These are phyloP conservation scores for Apiotrichum domesticum DNA, from an alignment of 1,284 basidiomycete genomes.

Conservation along the genomic window DNA sequence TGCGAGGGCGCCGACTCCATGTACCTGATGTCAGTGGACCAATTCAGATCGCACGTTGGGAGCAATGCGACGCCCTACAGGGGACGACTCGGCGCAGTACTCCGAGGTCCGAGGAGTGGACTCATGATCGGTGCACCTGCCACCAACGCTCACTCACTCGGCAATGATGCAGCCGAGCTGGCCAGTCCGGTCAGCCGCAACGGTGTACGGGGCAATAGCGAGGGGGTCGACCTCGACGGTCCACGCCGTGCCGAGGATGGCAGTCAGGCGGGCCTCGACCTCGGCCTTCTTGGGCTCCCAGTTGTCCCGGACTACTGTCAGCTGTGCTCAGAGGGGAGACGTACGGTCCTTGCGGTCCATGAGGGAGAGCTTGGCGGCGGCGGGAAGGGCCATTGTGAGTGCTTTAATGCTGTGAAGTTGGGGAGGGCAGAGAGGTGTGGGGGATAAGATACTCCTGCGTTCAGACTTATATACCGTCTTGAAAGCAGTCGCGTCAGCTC, in stretches of 20 bases:
- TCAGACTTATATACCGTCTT: too few relatives aligned
- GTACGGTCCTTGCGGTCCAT: conserved; percentile 7
- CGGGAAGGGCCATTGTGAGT: neutral
- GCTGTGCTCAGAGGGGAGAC: neutral
- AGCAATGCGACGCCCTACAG: too few relatives aligned
- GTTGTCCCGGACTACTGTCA: conserved; percentile 1
- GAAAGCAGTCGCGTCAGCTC: too few relatives aligned
- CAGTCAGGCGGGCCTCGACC: neutral
- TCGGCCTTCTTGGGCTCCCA: neutral
- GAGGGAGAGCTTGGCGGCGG: conserved; percentile 8
- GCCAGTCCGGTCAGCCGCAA: neutral
- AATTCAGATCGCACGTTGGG: too few relatives aligned
- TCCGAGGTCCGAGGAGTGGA: too few relatives aligned
- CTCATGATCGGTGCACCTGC: neutral
- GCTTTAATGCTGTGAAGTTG: too few relatives aligned
- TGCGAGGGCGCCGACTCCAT: neutral
- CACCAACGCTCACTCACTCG: neutral
- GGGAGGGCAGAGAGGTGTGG: too few relatives aligned
- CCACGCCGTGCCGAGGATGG: conserved; percentile 1
- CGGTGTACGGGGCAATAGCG: conserved; percentile 1
- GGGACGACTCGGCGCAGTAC: too few relatives aligned
- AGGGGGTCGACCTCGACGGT: conserved; percentile 7
- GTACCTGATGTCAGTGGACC: neutral
- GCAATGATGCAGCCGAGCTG: neutral
- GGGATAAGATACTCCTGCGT: too few relatives aligned